These are phyloP conservation scores for Plasmodium yoelii DNA, from an alignment of 169 alveolate species.

Conservation along the genomic window DNA sequence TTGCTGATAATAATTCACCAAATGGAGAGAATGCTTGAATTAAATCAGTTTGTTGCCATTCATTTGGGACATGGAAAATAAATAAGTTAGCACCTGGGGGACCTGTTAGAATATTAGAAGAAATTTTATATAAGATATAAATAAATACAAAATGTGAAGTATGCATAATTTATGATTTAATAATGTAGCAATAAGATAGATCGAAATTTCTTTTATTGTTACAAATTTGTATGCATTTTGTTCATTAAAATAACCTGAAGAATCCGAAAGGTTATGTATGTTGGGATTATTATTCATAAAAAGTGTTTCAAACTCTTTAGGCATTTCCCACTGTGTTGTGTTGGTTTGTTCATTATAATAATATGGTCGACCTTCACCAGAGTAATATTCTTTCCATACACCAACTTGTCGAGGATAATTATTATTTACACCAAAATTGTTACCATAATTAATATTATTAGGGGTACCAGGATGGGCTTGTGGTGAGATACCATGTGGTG, in stretches of 20 bases:
- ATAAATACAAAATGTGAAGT: background rate
- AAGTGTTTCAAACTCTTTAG: constrained; percentile 87
- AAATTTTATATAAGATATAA: background rate
- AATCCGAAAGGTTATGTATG: constrained; percentile 76
- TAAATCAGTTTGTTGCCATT: constrained; percentile 92
- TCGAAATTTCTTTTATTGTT: too few species aligned
- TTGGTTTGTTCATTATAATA: constrained; percentile 89
- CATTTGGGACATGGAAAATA: constrained; percentile 94
- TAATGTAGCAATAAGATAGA: too few species aligned
- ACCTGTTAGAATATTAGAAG: constrained; percentile 76
- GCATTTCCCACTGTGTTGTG: constrained; percentile 93
- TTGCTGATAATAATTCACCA: constrained; percentile 92
- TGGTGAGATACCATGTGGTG: constrained; percentile 61
- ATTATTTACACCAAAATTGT: constrained; percentile 76
- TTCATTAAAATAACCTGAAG: constrained; percentile 70
- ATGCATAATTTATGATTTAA: background rate
- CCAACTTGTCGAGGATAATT: constrained; percentile 89
- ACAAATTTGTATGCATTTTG: background rate
- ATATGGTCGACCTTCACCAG: constrained; percentile 91
- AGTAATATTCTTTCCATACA: constrained; percentile 89
- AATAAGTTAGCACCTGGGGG: constrained; percentile 96
- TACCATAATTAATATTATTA: constrained; percentile 50
- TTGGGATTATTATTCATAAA: constrained; percentile 47
- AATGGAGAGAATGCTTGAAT: constrained; percentile 87
- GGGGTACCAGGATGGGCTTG: constrained; percentile 51